Base-by-base conservation (phyloP, 129 eudicot genomes). In the Tanacetum coccineum region DNA sequence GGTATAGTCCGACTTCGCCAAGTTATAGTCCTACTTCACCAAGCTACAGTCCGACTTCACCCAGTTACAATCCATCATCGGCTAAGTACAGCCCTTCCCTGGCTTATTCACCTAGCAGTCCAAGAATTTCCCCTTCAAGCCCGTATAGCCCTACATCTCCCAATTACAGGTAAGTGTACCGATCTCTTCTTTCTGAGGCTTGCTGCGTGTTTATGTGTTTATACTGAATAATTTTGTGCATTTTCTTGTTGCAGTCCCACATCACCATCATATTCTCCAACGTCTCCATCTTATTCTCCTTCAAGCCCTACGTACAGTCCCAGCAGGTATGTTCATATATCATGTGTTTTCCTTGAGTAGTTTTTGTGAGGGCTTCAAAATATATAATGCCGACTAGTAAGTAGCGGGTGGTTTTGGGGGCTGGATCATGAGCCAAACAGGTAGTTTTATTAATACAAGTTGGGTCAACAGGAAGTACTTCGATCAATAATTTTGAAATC, bases 131-230 rank as follows among this genome's bases (percentile, higher is more conserved):
- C 21, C 97, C 97, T 40, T 81, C 97, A 3, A 91, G 95, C 59
- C 97, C 96, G 1, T 91, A 91, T 81, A 91, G 91, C 70, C 98
- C 96, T 6, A 77, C 98, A n/a, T 92, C 98, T 22, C 98, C 98
- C 25, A 84, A 78, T 76, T 93, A 93, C 95, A 88, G 96, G 98
- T 84, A 84, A 9, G 21, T 30, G 8, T 49, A 56, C 3, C 46
- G 1, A 4, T 13, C 25, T 45, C 21, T 59, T 64, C 13, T 54
- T 54, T 40, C 61, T 67, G 32, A 13, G 26, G 55, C 61, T 4
- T 59, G 3, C 20, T 67, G 19, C 18, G 22, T 46, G 50, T 49
- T 46, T 67, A 36, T 62, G 15, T 60, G 61, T 14, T 57, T 52
- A 14, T 42, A 44, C 45, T 11, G 67, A 30, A 53, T 54, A 71